These are phyloP conservation scores for Magnolia changhungtana DNA, from an alignment of 164 flowering plant species.

Conservation along the genomic window DNA sequence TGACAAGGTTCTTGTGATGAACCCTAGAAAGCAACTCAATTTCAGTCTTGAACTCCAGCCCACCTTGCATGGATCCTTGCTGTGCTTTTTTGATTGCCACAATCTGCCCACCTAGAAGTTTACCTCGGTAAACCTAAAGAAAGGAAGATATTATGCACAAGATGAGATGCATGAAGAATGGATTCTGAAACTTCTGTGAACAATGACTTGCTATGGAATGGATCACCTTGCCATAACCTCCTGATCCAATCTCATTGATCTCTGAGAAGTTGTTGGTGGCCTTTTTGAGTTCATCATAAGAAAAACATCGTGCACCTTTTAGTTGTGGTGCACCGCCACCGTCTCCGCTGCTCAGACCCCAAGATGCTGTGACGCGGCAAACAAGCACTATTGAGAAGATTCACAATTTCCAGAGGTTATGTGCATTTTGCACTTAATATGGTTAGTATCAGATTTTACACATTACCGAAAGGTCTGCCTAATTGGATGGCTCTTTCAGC, in stretches of 20 bases:
- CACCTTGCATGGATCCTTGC: constrained; percentile 71
- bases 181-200: neutral
- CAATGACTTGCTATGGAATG: neutral
- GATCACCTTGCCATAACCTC: constrained; percentile 63
- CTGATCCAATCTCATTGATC: constrained; percentile 51
- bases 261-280: constrained; percentile 60
- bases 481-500: constrained; percentile 65
- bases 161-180: neutral
- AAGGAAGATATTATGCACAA: neutral
- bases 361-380: constrained; percentile 32
- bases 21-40: constrained; percentile 72
- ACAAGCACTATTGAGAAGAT: neutral
- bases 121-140: constrained; percentile 59
- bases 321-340: constrained; percentile 46
- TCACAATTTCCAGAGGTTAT: neutral
- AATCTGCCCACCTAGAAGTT: constrained; percentile 43
- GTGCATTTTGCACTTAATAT: neutral
- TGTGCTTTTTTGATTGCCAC: constrained; percentile 73
- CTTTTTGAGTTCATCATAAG: constrained; percentile 58
- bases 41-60: constrained; percentile 64
- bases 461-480: constrained; percentile 67
- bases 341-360: constrained; percentile 29
- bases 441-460: neutral
- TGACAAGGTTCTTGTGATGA: constrained; percentile 74
- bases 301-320: constrained; percentile 57